Evolutionary conservation across 805 yeast genomes (phyloP).

Genomic region (Saturnispora kantuleensis): DNA sequence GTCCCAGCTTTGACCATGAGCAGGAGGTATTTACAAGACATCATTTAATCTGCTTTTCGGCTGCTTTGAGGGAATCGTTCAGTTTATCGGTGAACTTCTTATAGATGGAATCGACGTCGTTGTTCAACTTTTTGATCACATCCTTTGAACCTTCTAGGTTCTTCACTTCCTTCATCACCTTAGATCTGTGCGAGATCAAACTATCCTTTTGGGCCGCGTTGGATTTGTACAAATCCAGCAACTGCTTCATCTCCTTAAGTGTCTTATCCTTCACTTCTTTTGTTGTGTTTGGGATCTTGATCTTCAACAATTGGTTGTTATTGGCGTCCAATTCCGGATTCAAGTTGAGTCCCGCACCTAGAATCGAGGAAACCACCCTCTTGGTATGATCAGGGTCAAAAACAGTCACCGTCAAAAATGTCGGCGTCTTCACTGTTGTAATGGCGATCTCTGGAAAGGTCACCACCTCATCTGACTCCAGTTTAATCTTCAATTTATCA

Average conservation of each 20-base stretch:
- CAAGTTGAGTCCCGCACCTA: slow-evolving; percentile 60
- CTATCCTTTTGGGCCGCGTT: slow-evolving; percentile 37
- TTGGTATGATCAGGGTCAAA: slow-evolving; percentile 74
- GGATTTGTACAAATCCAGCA: slow-evolving; percentile 52
- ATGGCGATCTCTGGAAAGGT: slow-evolving; percentile 57
- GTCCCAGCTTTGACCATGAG: no score
- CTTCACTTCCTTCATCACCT: slow-evolving; percentile 47
- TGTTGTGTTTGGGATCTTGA: slow-evolving; percentile 67
- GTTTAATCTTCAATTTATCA: slow-evolving; percentile 43
- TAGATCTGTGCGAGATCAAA: slow-evolving; percentile 47
- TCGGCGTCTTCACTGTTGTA: slow-evolving; percentile 53
- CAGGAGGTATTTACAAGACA: no score
- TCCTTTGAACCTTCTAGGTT: slow-evolving; percentile 39
- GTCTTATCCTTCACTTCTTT: slow-evolving; percentile 50
- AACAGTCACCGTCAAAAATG: slow-evolving; percentile 66
- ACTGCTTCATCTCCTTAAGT: slow-evolving; percentile 53
- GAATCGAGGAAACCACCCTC: slow-evolving; percentile 57
- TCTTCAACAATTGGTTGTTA: slow-evolving; percentile 63
- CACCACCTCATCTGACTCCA: slow-evolving; percentile 34
- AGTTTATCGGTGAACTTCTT: slow-evolving; percentile 55
- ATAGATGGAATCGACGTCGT: slow-evolving; percentile 59
- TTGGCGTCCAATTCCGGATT: slow-evolving; percentile 71
- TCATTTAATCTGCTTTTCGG: slow-evolving; percentile 30
- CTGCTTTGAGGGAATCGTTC: slow-evolving; percentile 42
- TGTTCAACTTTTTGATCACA: slow-evolving; percentile 41